Conservation (phyloP, 345 rosid species). For the Gossypium ekmanianum region DNA sequence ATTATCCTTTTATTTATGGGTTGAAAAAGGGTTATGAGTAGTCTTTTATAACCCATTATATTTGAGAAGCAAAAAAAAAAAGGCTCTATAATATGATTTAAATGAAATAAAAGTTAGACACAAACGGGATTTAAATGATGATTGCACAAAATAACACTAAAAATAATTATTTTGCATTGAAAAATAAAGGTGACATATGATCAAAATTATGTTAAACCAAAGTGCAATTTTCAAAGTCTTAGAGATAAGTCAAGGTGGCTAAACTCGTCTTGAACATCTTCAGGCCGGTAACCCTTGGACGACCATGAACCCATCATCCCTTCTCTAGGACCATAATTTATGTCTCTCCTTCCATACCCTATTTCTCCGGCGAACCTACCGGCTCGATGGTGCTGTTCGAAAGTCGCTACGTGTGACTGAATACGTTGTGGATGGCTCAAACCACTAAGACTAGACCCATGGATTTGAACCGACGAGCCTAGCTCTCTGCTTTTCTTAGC, state of each 20-base stretch:
- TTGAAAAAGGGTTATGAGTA: too few relatives aligned
- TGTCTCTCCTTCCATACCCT: conserved; percentile 19
- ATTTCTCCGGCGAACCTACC: conserved; percentile 27
- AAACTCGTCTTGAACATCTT: conserved; percentile 53
- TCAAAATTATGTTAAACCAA: too few relatives aligned
- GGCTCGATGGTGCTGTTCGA: conserved; percentile 36
- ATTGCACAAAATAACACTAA: too few relatives aligned
- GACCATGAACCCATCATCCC: conserved; percentile 30
- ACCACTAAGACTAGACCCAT: conserved; percentile 16
- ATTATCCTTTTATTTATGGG: too few relatives aligned
- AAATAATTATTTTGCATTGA: too few relatives aligned
- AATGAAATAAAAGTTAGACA: too few relatives aligned
- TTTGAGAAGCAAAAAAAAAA: too few relatives aligned
- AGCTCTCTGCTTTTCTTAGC: conserved; percentile 80
- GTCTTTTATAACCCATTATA: too few relatives aligned
- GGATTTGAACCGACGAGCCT: conserved; percentile 24
- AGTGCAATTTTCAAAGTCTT: conserved; percentile 44
- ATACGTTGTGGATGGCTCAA: conserved; percentile 16
- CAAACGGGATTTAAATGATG: too few relatives aligned
- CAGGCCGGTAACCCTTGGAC: conserved; percentile 38
- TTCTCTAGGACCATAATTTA: conserved; percentile 23
- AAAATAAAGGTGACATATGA: too few relatives aligned
- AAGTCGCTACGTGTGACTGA: conserved; percentile 22
- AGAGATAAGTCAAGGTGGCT: conserved; percentile 75
- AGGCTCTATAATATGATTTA: too few relatives aligned